Conservation (phyloP, 2,329 filamentous ascomycete genomes). For the Alternaria triticimaculans region DNA sequence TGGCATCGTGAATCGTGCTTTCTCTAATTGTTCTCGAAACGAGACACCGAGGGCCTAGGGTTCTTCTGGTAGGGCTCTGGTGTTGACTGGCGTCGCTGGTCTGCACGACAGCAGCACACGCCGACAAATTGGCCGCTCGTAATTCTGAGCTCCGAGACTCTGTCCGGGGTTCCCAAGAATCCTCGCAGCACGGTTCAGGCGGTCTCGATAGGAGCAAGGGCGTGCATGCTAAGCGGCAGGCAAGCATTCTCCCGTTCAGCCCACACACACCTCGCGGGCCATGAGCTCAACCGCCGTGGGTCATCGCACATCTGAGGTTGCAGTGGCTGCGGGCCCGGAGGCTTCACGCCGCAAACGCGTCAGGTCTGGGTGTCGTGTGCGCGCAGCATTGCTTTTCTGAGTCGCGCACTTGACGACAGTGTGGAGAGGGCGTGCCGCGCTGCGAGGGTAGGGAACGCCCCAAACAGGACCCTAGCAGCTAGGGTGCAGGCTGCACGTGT, state of each 20-base stretch:
- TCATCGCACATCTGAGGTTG: background rate
- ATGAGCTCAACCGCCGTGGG: slow-evolving; percentile 2
- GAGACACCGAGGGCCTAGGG: background rate
- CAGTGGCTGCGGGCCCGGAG: background rate
- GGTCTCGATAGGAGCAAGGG: slow-evolving; percentile 23
- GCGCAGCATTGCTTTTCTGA: slow-evolving; percentile 7
- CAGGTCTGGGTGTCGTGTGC: slow-evolving; percentile 18
- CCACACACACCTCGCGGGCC: slow-evolving; percentile 2
- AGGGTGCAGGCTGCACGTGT: slow-evolving; percentile 18
- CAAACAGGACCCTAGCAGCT: slow-evolving; percentile 9
- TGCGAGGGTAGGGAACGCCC: slow-evolving; percentile 8
- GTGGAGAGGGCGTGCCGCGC: slow-evolving; percentile 14
- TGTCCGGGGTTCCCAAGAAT: background rate
- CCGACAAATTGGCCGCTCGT: background rate
- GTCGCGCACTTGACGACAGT: slow-evolving; percentile 17
- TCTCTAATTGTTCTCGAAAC: background rate
- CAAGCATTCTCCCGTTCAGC: slow-evolving; percentile 21
- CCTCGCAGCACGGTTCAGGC: slow-evolving; percentile 31
- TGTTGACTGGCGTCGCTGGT: background rate
- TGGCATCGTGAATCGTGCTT: background rate
- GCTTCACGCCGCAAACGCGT: background rate
- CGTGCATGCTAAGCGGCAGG: slow-evolving; percentile 26
- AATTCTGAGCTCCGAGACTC: background rate
- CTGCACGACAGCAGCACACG: background rate
- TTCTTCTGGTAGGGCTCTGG: background rate